Conservation (phyloP, 805 yeast genomes). For the Cyberlindnera mycetangii region DNA sequence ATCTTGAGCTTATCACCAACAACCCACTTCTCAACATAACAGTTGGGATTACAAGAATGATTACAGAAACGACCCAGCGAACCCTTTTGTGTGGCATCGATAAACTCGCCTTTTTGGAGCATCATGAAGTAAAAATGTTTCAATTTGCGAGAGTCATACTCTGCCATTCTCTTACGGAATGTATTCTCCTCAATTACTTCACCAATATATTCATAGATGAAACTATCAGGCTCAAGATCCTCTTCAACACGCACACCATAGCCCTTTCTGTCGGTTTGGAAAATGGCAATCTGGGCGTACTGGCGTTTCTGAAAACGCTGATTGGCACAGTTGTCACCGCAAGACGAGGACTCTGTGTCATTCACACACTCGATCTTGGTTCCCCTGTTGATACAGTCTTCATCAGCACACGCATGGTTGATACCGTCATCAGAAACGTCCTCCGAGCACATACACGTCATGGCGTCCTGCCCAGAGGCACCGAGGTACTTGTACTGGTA, state of each 20-base stretch:
- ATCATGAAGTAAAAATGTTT: constrained; percentile 94
- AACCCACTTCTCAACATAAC: constrained; percentile 95
- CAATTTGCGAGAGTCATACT: constrained; percentile 64
- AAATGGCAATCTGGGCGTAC: constrained; percentile 77
- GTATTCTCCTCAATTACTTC: constrained; percentile 82
- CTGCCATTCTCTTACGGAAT: constrained; percentile 72
- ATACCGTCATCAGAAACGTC: constrained; percentile 37
- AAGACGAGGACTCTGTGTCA: constrained; percentile 55
- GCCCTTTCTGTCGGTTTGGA: constrained; percentile 81
- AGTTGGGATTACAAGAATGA: constrained; percentile 94
- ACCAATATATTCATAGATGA: constrained; percentile 90
- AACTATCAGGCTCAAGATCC: constrained; percentile 57
- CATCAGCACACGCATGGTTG: constrained; percentile 75
- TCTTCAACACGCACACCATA: constrained; percentile 78
- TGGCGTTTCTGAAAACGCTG: constrained; percentile 81
- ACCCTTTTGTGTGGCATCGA: constrained; percentile 91
- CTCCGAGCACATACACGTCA: constrained; percentile 87
- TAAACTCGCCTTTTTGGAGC: constrained; percentile 88
- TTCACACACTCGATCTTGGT: constrained; percentile 90
- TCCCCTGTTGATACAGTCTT: constrained; percentile 88
- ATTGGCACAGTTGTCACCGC: constrained; percentile 80
- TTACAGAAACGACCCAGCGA: constrained; percentile 88
- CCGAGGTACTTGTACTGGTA: constrained; percentile 66
- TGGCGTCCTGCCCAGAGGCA: constrained; percentile 61
- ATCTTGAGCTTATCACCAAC: constrained; percentile 85